A percentile compares a stretch with the other conserved stretches of the same genome.
phyloP scores from a whole-genome alignment of 2,329 filamentous ascomycete species.

The Calonectria pauciramosa region DNA sequence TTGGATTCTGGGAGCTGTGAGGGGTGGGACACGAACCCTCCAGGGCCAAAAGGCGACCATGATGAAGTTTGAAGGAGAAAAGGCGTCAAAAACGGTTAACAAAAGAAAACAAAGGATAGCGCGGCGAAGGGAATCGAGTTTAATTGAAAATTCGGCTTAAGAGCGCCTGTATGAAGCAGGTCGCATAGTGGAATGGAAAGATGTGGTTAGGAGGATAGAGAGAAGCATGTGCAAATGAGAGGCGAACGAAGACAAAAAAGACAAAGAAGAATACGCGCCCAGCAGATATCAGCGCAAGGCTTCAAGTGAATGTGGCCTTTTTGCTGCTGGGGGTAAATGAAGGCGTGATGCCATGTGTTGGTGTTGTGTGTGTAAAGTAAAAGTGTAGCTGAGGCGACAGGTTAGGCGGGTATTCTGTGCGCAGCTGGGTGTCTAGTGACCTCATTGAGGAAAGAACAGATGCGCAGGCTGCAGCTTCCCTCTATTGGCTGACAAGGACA shows the following conservation, averaged over 20 bases:
- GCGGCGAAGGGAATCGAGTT: neutral
- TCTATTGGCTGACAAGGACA: constrained; percentile 7
- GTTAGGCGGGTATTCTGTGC: constrained; percentile 3
- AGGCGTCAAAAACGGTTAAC: neutral
- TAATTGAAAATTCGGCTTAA: neutral
- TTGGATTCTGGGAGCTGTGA: neutral
- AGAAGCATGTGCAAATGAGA: constrained; percentile 6
- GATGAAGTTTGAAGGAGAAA: neutral
- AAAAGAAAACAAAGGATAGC: neutral
- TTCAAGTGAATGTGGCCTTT: constrained; percentile 20
- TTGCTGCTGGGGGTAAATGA: constrained; percentile 21
- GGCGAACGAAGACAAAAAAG: neutral
- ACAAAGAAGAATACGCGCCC: constrained; percentile 18
- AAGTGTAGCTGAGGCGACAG: constrained; percentile 2
- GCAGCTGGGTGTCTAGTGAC: constrained; percentile 22
- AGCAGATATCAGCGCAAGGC: neutral
- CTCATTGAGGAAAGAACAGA: constrained; percentile 20
- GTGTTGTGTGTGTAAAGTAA: constrained; percentile 11
- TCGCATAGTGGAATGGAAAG: constrained; percentile 15
- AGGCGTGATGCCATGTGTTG: constrained; percentile 14
- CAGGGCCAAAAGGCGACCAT: constrained; percentile 93
- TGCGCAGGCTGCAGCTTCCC: constrained; percentile 20
- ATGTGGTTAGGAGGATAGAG: neutral
- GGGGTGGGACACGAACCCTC: constrained; percentile 67
- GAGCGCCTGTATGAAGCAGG: neutral